Conservation (phyloP, 345 rosid genomes). For the Ailanthus altissimus region DNA sequence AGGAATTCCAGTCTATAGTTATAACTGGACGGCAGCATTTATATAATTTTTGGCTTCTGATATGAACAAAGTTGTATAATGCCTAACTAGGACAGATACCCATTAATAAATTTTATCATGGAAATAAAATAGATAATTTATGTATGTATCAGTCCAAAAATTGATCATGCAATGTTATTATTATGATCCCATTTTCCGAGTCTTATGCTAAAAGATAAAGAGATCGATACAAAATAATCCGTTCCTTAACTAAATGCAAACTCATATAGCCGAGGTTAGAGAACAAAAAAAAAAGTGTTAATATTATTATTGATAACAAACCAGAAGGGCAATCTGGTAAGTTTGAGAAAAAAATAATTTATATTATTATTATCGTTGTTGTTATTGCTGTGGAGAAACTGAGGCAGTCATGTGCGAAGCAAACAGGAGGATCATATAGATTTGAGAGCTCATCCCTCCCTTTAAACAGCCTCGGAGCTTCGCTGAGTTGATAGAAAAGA, state of each 20-base stretch:
- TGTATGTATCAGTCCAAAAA: background rate
- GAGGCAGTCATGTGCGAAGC: conserved; percentile 45
- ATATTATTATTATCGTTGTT: conserved; percentile 6
- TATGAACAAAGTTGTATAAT: background rate
- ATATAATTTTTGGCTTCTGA: background rate
- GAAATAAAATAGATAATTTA: background rate
- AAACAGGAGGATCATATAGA: conserved; percentile 37
- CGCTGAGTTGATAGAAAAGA: conserved; percentile 25
- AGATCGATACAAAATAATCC: too few species aligned
- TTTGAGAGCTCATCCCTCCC: conserved; percentile 39
- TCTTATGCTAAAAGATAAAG: background rate
- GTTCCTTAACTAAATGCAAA: too few species aligned
- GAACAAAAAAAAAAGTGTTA: background rate
- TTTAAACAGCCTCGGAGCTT: conserved; percentile 25
- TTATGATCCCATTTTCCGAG: background rate
- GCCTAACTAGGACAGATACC: background rate
- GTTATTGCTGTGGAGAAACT: conserved; percentile 29
- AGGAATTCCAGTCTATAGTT: background rate
- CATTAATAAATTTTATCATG: background rate
- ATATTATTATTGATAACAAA: background rate
- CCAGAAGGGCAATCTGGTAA: conserved; percentile 42
- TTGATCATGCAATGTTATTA: background rate
- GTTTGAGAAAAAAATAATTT: conserved; percentile 2
- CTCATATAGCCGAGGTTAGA: too few species aligned
- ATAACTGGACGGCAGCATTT: background rate